Evolutionary conservation across 2,329 filamentous ascomycete genomes (phyloP), one percentile per base, ranked within the genome.

Genomic region (Tolypocladium paradoxum): DNA sequence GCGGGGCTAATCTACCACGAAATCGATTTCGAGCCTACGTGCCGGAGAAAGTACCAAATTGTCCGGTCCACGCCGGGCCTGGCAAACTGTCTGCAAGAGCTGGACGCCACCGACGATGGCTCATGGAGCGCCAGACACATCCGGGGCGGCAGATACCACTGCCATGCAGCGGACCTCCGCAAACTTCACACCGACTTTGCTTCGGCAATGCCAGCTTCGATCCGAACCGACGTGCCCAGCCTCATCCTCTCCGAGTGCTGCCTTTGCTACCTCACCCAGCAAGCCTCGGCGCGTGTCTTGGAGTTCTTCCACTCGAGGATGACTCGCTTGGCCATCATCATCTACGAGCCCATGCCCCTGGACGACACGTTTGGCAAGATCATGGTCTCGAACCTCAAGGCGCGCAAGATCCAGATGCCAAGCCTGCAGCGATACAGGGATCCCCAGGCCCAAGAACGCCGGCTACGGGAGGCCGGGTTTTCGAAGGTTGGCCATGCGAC

Each of bases 221-320:
- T 82, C 73, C 60, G 79, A 72, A 64, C 70, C 60, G 62, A 81
- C 65, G 27, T 88, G 0, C 90, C 93, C 0, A 99, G 93, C 0
- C 72, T 99, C 9, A 70, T 99, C 27, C 77, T 99, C 7, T 97
- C 92, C 0, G 93, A 99, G 69, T 97, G 93, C 76, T 99, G 93
- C 66, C 78, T 99, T 34, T 89, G 93, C 66, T 99, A 99, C 64
- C 79, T 99, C 1, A 77, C 84, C 9, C 77, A 84, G 0, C 62
- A 76, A 0, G 78, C 84, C 50, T 85, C 90, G 0, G 74, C 77
- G 37, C 70, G 72, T 2, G 82, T 92, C 5, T 68, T 95, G 24
- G 67, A 73, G 18, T 84, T 82, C 67, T 90, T 92, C 61, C 75
- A 77, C 18, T 68, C 73, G 3, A 71, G 67, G 22, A 78, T 82